Percentiles rank a stretch among this genome's conserved stretches.
These are phyloP conservation scores for Citeromyces siamensis DNA, from an alignment of 1,139 yeast genomes.

Conservation along the genomic window DNA sequence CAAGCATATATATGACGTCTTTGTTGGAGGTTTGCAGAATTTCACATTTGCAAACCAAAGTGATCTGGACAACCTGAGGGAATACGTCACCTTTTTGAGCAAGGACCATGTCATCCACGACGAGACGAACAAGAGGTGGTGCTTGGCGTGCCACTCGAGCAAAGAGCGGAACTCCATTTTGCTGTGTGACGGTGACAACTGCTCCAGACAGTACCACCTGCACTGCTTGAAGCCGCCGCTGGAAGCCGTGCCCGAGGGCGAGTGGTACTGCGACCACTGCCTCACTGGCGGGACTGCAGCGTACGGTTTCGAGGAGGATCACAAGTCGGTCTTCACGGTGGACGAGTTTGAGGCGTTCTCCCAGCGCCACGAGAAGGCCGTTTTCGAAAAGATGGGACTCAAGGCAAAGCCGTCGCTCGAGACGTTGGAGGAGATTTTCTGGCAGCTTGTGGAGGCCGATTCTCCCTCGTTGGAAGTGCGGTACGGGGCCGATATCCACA, in stretches of 20 bases:
- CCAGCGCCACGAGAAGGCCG: constrained; percentile 29
- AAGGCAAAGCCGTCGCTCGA: constrained; percentile 25
- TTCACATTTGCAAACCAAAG: constrained; percentile 6
- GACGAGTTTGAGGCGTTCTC: constrained; percentile 50
- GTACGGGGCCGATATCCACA: constrained; percentile 75
- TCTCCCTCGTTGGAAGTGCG: constrained; percentile 40
- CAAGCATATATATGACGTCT: constrained; percentile 18
- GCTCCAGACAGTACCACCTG: constrained; percentile 58
- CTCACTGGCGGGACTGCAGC: constrained; percentile 70
- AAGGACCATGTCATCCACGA: neutral
- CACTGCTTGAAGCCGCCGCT: constrained; percentile 48
- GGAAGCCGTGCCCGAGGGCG: constrained; percentile 33
- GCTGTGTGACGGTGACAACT: constrained; percentile 62
- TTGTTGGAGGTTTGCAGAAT: constrained; percentile 8
- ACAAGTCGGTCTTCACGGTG: constrained; percentile 36
- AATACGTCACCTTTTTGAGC: constrained; percentile 3
- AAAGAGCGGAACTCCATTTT: constrained; percentile 39
- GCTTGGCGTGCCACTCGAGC: constrained; percentile 40
- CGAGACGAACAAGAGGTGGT: constrained; percentile 13
- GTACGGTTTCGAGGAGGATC: constrained; percentile 75
- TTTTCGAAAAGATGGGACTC: constrained; percentile 19
- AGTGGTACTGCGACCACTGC: constrained; percentile 79
- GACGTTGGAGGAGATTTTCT: constrained; percentile 42
- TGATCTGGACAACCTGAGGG: constrained; percentile 3
- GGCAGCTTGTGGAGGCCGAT: constrained; percentile 33